Evolutionary conservation across 2,329 filamentous ascomycete genomes (phyloP), one percentile per base, ranked within the genome.

Genomic region (Diaporthe citrichinensis): DNA sequence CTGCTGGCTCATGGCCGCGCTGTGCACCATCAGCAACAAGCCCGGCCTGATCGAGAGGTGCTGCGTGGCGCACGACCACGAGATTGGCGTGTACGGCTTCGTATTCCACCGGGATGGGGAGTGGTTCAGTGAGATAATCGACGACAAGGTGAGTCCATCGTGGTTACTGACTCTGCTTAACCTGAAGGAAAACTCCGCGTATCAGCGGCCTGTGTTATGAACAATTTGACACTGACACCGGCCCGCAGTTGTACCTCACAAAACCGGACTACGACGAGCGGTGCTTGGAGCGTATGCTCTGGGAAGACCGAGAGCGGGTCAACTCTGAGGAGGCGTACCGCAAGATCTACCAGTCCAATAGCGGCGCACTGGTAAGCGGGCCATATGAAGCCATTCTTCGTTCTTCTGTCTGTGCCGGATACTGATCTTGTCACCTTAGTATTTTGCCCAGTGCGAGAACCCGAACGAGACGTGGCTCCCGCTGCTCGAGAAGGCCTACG

Each of bases 1-100:
- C 81, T 97, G 95, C 82, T 98, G 95, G 94, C 90, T 97, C 74
- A 92, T 98, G 86, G 93, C 95, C 9, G 94, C 94, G 1, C 84
- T 97, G 57, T 94, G 93, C 77, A 95, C 94, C 0, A 88, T 97
- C 77, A 92, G 91, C 78, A 95, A 94, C 81, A 94, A 94, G 83
- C 85, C 90, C 28, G 92, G 90, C 0, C 83, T 96, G 77, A 94
- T 97, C 72, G 91, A 95, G 82, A 89, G 86, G 72, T 87, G 95
- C 12, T 97, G 94, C 78, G 93, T 97, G 65, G 92, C 91, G 7
- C 89, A 91, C 17, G 91, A 97, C 78, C 90, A 94, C 81, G 87
- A 90, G 44, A 91, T 95, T 4, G 94, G 94, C 17, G 94, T 96
- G 1, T 97, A 97, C 79, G 95, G 95, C 1, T 97, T 97, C 78